Evolutionary conservation across 805 yeast species (phyloP), one percentile per base, ranked within the genome.

Genomic region (Schwanniomyces polymorphus): DNA sequence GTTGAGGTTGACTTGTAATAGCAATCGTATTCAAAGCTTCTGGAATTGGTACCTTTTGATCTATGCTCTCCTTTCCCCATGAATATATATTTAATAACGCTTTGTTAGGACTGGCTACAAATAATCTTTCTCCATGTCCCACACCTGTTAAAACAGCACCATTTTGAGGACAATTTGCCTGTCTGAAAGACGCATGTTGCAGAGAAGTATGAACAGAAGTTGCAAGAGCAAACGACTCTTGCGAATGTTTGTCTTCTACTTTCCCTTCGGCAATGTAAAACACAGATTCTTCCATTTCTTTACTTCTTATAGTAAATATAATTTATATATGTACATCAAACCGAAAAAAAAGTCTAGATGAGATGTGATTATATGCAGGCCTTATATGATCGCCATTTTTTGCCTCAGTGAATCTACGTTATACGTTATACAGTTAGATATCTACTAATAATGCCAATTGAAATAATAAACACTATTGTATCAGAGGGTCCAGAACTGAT

Each of bases 31-130:
- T 67, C 35, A 91, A 65, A 44, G 81, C 82, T 64, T 89, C 97
- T 0, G 97, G 97, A 11, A 91, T 73, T 0, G 97, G 94, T 35
- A 91, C 75, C 57, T 85, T 75, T 69, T 91, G 94, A 54, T 88
- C 89, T 5, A 84, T 79, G 27, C 88, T 73, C 75, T 82, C 87
- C 53, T 85, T 82, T 17, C 88, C 86, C 72, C 84, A 76, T 5
- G 81, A 67, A 59, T 89, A 91, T 1, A 85, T 86, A 51, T 86
- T 84, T 26, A 91, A 68, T 49, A 90, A 65, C 0, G 97, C 94
- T 60, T 86, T 88, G 37, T 76, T 80, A n/a, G 74, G 70, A 50
- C 85, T 82, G 0, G 89, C 87, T 8, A 81, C 82, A 50, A 88
- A 78, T 11, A 86, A 59, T 46, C 81, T 75, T 37, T 78, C 78